Base-by-base conservation (phyloP, 805 yeast species). In the Saturnispora hagleri region DNA sequence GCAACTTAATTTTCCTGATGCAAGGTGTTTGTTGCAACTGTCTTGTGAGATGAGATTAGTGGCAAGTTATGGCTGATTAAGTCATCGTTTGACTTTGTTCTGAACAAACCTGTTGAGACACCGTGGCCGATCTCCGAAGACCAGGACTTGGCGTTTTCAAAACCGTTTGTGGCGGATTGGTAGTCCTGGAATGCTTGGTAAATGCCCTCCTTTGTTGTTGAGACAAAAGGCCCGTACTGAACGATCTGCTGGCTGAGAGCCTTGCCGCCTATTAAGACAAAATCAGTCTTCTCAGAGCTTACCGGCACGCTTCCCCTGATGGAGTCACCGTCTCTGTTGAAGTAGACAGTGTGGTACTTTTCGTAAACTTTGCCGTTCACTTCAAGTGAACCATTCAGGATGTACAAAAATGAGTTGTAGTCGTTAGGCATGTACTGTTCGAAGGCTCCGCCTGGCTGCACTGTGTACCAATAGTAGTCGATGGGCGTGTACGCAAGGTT, bases 161-260 rank as follows among this genome's bases (percentile, higher is more conserved):
- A 86, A 0, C 91, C 91, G 63, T 84, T 83, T 27, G 70, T 66
- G 52, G 80, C 84, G 47, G 69, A 64, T 66, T 84, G 91, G 64
- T 84, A 90, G 63, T 86, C 89, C 66, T 69, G 60, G 60, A 86
- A 82, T 0, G 88, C 93, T 59, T 84, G 68, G 57, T 80, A 74
- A 54, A 89, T 82, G 56, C 78, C 79, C 49, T 80, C 84, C 51
- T 74, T 73, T 22, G 84, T 69, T 7, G 86, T 78, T 55, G 86
- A 91, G 18, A 89, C 97, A 63, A 89, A 90, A 13, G 97, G 97
- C 17, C 97, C 97, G 63, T 89, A 84, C 63, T 89, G 96, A 33
- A 87, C 85, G 51, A 85, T 74, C 17, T 80, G 78, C 70, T 89
- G 96, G 58, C 86, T 77, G 52, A 87, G 70, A 20, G 77, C 76